Percentiles rank a stretch among this genome's conserved stretches.
phyloP scores from a whole-genome alignment of 352 stramenopile genomes.

The Pythium myriotylum region DNA sequence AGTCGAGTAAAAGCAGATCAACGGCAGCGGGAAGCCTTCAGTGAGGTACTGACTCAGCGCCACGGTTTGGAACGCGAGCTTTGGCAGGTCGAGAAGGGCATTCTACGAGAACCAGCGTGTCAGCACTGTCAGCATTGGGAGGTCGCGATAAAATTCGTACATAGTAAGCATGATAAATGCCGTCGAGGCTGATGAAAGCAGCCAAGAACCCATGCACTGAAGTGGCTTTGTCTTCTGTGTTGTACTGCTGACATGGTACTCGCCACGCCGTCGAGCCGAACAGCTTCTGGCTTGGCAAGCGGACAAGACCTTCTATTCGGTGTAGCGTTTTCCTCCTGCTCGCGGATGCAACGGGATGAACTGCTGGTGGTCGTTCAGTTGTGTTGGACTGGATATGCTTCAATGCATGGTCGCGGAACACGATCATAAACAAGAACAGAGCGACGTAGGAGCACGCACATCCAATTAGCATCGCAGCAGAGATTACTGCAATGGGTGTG shows the following conservation, averaged over 20 bases:
- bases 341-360: no score
- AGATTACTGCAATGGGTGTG: background rate
- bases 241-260: background rate
- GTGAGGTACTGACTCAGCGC: conserved; percentile 24
- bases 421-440: conserved; percentile 20
- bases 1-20: conserved; percentile 30
- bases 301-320: background rate
- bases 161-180: conserved; percentile 24
- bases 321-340: background rate
- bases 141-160: background rate
- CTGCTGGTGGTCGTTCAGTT: background rate
- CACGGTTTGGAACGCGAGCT: conserved; percentile 28
- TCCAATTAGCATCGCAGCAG: conserved; percentile 6
- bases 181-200: conserved; percentile 9
- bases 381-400: background rate
- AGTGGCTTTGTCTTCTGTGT: no score
- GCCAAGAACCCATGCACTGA: background rate
- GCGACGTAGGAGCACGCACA: conserved; percentile 18
- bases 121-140: background rate
- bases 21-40: conserved; percentile 30
- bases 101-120: conserved; percentile 10
- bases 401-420: conserved; percentile 12
- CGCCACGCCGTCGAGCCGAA: background rate
- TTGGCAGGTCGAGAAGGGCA: conserved; percentile 27
- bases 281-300: background rate